Conservation (phyloP, 208 protist species). For the Tritrichomonas musculus region DNA sequence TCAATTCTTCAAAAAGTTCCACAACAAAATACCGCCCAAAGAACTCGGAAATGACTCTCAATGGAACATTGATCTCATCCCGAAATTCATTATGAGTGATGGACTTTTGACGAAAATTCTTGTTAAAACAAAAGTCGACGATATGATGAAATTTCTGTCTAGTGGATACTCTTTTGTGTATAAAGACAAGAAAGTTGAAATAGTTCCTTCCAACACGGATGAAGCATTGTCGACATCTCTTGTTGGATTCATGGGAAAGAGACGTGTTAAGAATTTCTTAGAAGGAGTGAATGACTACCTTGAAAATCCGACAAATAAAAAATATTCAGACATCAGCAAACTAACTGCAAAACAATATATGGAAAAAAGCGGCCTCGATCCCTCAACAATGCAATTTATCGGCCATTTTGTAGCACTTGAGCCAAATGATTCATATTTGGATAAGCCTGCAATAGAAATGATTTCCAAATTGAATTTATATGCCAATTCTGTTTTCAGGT, state of each 20-base stretch:
- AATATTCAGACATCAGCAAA: conserved; percentile 14
- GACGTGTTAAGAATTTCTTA: conserved; percentile 38
- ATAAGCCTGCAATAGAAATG: conserved; percentile 74
- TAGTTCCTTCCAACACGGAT: conserved; percentile 85
- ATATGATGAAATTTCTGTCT: conserved; percentile 97
- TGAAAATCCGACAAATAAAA: background rate
- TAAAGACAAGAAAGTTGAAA: conserved; percentile 80
- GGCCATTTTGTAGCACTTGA: conserved; percentile 81
- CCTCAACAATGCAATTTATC: conserved; percentile 89
- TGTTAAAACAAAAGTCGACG: conserved; percentile 84
- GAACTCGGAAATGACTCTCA: conserved; percentile 66
- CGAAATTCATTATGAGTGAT: conserved; percentile 93
- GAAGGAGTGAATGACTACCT: background rate
- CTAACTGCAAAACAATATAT: conserved; percentile 82
- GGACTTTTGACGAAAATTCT: conserved; percentile 57
- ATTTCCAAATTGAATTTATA: conserved; percentile 89
- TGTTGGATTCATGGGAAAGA: conserved; percentile 96
- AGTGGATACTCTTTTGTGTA: conserved; percentile 91
- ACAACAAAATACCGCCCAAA: background rate
- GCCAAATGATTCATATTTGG: conserved; percentile 75
- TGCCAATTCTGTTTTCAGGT: conserved; percentile 72
- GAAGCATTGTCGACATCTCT: conserved; percentile 88
- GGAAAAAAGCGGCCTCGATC: conserved; percentile 79
- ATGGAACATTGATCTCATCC: conserved; percentile 97
- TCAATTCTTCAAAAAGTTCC: conserved; percentile 86